A percentile compares a stretch with the other conserved stretches of the same genome.
Evolutionary conservation across 2,329 filamentous ascomycete species (phyloP).

Genomic region (Ophiostoma novo-ulmi): DNA sequence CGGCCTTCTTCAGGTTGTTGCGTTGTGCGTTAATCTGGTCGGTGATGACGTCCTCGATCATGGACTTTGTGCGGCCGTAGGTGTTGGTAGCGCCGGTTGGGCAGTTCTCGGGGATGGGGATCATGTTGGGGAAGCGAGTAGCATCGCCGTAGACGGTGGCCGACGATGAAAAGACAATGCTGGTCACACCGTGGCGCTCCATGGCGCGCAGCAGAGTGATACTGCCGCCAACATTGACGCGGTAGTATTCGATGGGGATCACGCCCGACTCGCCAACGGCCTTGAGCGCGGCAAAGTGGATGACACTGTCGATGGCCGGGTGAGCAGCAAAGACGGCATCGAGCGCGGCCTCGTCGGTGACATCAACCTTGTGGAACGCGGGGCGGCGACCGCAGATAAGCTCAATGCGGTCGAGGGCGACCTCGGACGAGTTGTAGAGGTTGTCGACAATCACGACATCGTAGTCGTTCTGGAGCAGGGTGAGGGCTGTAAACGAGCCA

Average conservation of each 20-base stretch:
- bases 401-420: slow-evolving; percentile 91
- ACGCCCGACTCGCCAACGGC: slow-evolving; percentile 93
- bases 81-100: slow-evolving; percentile 95
- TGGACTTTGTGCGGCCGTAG: slow-evolving; percentile 93
- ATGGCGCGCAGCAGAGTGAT: slow-evolving; percentile 82
- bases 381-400: slow-evolving; percentile 85
- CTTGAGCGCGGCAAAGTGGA: slow-evolving; percentile 98
- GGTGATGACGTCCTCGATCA: slow-evolving; percentile 85
- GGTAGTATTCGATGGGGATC: slow-evolving; percentile 95
- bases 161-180: slow-evolving; percentile 97
- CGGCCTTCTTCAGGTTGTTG: slow-evolving; percentile 72
- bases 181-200: slow-evolving; percentile 83
- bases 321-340: slow-evolving; percentile 85
- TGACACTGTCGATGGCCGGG: slow-evolving; percentile 93
- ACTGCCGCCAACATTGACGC: slow-evolving; percentile 91
- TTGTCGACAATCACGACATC: slow-evolving; percentile 95
- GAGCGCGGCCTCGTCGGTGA: slow-evolving; percentile 77
- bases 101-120: slow-evolving; percentile 95
- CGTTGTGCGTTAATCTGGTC: slow-evolving; percentile 86
- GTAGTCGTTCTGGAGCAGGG: slow-evolving; percentile 89
- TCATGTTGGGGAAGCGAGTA: slow-evolving; percentile 94
- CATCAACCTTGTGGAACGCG: slow-evolving; percentile 76
- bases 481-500: slow-evolving; percentile 90
- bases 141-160: slow-evolving; percentile 98
- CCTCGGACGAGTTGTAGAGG: slow-evolving; percentile 92